Evolutionary conservation across 2,329 filamentous ascomycete genomes (phyloP), one percentile per base, ranked within the genome.

Genomic region (Lachnellula arida): DNA sequence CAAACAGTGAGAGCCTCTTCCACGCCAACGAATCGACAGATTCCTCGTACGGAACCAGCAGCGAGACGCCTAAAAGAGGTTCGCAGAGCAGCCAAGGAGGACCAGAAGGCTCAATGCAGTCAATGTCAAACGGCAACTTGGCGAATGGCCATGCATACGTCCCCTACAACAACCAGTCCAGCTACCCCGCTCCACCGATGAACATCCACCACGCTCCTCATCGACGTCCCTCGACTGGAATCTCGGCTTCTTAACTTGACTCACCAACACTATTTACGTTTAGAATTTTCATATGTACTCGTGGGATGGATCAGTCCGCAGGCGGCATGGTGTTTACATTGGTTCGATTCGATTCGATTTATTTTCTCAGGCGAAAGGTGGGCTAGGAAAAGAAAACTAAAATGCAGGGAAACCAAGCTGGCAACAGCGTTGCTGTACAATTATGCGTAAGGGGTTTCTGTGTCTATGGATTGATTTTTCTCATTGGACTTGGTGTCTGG

Each of bases 111-210:
- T 57, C 48, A 23, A 51, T 55, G 19, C 51, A 51, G 2, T 44
- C 58, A 25, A 22, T 53, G 23, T 44, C 54, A 17, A 39, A 19
- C 25, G 51, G 51, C 23, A 56, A 49, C 14, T 49, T 63, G n/a
- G 59, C 50, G n/a, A 63, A 61, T 40, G 59, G 57, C 11, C 55
- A 60, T 35, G n/a, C 39, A 43, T 63, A 63, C 52, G 28, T 60
- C 25, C 61, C 59, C 7, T 55, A 56, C 15, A 47, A 54, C 17
- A 53, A 28, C 15, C 46, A 55, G 25, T 17, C 49, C n/a, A 48
- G 34, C 17, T 58, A 60, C 32, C 49, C 50, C 15, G 17, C 42
- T 12, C 56, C 56, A 32, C 56, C 44, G 4, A 51, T 51, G 46
- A 44, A 49, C 22, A 48, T 53, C 17, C 49, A 47, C 22, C 22